These are phyloP conservation scores for Tetrahymena malaccensis DNA, from an alignment of 73 alveolate species.

Conservation along the genomic window DNA sequence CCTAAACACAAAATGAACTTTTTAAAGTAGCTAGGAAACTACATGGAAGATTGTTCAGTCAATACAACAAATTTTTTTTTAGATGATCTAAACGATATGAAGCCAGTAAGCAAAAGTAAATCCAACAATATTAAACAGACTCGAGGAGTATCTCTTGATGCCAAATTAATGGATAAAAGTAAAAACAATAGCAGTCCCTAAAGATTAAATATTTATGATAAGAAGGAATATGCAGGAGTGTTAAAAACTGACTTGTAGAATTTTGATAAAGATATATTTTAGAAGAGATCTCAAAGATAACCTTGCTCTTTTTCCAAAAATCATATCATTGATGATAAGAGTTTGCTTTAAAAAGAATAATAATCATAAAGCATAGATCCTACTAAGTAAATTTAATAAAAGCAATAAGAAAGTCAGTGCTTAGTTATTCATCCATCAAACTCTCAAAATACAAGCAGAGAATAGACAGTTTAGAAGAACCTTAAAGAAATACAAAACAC, in stretches of 20 bases:
- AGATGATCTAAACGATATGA: neutral
- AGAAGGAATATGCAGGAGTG: neutral
- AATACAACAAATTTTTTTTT: neutral
- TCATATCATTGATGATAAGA: too few species aligned
- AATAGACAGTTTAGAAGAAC: neutral
- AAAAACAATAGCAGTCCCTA: neutral
- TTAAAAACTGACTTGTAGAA: neutral
- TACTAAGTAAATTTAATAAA: neutral
- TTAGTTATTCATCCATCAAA: neutral
- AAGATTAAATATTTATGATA: neutral
- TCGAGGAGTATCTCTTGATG: neutral
- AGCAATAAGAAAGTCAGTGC: neutral
- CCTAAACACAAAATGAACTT: neutral
- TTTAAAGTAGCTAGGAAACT: neutral
- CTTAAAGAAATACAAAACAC: neutral
- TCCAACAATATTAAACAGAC: neutral
- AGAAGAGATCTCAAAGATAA: neutral
- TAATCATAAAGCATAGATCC: neutral
- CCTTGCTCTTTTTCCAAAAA: neutral
- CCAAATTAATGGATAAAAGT: neutral
- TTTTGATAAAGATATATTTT: neutral
- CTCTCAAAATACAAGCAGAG: neutral
- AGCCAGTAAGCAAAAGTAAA: neutral
- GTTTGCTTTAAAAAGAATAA: neutral
- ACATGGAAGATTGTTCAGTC: neutral